Evolutionary conservation across 2,329 filamentous ascomycete species (phyloP).

Genomic region (Pleoardoris graminearum): DNA sequence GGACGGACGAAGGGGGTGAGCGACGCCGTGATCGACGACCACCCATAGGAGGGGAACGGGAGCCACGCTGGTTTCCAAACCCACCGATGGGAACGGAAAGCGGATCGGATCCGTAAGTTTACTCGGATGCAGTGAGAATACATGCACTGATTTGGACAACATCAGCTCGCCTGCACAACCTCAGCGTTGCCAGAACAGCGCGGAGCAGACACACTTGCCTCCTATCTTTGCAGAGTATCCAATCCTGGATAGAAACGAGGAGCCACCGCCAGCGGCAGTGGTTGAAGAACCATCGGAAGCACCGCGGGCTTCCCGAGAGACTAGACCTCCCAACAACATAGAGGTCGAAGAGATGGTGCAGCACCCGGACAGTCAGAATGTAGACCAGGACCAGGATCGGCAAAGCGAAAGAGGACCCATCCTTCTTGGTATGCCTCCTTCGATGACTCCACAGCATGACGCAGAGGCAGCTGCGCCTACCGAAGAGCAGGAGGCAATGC

Average conservation of each 20-base stretch:
- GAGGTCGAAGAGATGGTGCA: neutral
- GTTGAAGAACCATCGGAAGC: neutral
- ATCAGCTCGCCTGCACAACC: neutral
- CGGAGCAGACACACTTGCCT: neutral
- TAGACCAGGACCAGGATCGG: neutral
- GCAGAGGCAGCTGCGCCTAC: neutral
- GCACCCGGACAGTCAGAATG: neutral
- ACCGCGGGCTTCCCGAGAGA: neutral
- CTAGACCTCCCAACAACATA: neutral
- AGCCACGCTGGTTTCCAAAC: neutral
- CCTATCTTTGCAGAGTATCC: neutral
- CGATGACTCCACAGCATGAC: neutral
- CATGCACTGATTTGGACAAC: neutral
- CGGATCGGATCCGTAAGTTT: neutral
- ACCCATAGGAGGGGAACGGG: neutral
- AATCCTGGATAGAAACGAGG: neutral
- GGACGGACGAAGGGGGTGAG: neutral
- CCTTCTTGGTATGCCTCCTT: constrained; percentile 9
- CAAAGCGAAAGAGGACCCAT: neutral
- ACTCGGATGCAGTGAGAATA: no score
- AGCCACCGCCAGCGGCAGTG: neutral
- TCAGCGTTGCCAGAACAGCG: neutral
- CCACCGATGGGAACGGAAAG: neutral
- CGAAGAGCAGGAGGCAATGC: neutral
- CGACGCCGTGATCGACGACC: neutral